phyloP scores from a whole-genome alignment of 148 eudicot species.

The Fagopyrum esculentum region DNA sequence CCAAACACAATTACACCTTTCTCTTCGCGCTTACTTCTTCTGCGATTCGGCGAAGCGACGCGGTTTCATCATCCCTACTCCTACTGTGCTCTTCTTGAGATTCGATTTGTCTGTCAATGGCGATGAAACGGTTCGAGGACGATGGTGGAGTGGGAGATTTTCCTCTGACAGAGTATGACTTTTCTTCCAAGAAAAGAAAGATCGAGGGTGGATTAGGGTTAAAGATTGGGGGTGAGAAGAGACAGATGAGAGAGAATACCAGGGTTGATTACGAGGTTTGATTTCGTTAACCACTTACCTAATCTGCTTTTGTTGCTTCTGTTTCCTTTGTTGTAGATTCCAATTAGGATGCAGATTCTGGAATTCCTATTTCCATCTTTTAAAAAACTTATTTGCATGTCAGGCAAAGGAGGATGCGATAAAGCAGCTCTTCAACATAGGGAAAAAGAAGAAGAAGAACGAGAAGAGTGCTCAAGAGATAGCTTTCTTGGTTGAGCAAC shows the following conservation, averaged over 20 bases:
- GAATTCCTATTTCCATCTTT: no score
- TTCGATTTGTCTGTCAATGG: no score
- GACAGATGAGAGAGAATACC: conserved; percentile 35
- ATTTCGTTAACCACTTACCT: no score
- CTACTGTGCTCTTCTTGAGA: no score
- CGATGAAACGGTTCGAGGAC: conserved; percentile 23
- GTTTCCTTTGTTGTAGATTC: no score
- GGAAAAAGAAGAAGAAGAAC: conserved; percentile 83
- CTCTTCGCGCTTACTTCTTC: no score
- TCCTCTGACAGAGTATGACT: conserved; percentile 22
- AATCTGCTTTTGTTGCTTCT: no score
- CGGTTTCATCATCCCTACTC: no score
- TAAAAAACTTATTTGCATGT: no score
- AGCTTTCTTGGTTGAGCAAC: conserved; percentile 72
- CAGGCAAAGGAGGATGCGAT: conserved; percentile 26
- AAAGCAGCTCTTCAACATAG: conserved; percentile 53
- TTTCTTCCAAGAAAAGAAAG: conserved; percentile 52
- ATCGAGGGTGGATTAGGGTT: conserved; percentile 26
- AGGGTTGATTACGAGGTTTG: conserved; percentile 15
- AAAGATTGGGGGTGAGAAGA: conserved; percentile 26
- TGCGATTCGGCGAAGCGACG: no score
- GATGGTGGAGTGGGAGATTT: conserved; percentile 31
- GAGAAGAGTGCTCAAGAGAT: conserved; percentile 95
- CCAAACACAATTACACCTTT: no score
- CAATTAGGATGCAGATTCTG: no score